Evolutionary conservation across 352 stramenopile genomes (phyloP).

Genomic region (Globisporangium rhizosaccharum): DNA sequence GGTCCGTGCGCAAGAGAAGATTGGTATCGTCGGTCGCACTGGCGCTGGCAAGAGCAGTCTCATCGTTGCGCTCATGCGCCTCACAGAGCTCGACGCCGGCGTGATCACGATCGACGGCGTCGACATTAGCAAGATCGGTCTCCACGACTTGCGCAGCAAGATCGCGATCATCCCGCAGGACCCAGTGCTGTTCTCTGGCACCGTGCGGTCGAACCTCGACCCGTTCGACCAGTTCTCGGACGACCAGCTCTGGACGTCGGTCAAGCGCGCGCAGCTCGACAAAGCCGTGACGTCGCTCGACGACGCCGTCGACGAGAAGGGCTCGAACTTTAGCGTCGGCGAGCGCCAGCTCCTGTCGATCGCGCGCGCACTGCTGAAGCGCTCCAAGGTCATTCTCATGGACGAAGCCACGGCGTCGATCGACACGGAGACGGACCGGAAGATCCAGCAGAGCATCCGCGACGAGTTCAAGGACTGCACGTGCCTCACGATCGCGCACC

Average conservation of each 20-base stretch:
- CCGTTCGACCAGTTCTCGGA: conserved; percentile 88
- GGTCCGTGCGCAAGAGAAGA: conserved; percentile 70
- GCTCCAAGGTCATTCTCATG: conserved; percentile 94
- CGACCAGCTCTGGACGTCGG: conserved; percentile 81
- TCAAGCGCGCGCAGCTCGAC: conserved; percentile 74
- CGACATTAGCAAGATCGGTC: conserved; percentile 43
- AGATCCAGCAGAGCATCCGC: conserved; percentile 90
- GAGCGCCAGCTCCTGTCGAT: conserved; percentile 96
- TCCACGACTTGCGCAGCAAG: conserved; percentile 48
- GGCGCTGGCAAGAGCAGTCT: conserved; percentile 82
- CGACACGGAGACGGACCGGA: conserved; percentile 82
- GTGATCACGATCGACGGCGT: conserved; percentile 58
- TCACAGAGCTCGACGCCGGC: conserved; percentile 71
- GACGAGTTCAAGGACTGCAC: conserved; percentile 92
- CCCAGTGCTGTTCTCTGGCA: conserved; percentile 93
- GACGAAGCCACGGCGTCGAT: conserved; percentile 96
- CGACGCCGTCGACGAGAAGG: conserved; percentile 78
- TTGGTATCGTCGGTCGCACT: conserved; percentile 55
- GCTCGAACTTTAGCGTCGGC: conserved; percentile 93
- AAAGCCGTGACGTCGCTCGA: conserved; percentile 47
- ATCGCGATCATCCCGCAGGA: conserved; percentile 92
- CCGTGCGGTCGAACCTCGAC: conserved; percentile 62
- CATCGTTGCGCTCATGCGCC: conserved; percentile 75
- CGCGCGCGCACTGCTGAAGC: conserved; percentile 89
- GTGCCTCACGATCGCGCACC: conserved; percentile 95